phyloP scores from a whole-genome alignment of 2,329 filamentous ascomycete genomes.

The Penicillium psychrosexuale region DNA sequence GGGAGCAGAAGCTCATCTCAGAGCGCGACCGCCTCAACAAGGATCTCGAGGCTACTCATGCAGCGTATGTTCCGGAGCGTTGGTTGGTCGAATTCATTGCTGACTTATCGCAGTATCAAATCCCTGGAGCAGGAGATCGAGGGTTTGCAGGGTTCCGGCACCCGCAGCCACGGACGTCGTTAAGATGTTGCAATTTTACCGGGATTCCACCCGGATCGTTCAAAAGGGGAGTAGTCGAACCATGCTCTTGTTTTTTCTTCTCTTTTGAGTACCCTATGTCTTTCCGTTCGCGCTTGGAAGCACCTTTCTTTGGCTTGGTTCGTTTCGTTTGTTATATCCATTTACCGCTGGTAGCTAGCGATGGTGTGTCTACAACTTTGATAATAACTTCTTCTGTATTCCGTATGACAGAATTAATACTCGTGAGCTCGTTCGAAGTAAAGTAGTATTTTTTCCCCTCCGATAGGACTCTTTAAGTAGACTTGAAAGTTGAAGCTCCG shows the following conservation, averaged over 20 bases:
- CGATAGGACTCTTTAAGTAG: background rate
- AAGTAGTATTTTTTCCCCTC: background rate
- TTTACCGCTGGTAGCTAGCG: conserved; percentile 43
- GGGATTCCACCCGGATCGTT: conserved; percentile 19
- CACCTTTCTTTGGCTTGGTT: conserved; percentile 31
- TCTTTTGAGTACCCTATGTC: conserved; percentile 36
- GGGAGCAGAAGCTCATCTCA: conserved; percentile 99
- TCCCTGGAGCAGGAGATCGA: conserved; percentile 80
- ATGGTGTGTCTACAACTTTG: conserved; percentile 41
- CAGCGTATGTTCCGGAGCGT: conserved; percentile 51
- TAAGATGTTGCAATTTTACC: conserved; percentile 47
- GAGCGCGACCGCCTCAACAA: conserved; percentile 99
- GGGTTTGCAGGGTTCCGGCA: conserved; percentile 82
- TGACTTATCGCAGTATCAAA: conserved; percentile 46
- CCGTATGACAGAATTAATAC: conserved; percentile 40
- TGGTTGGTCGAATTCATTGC: conserved; percentile 6
- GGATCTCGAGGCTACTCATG: conserved; percentile 96
- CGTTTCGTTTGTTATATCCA: conserved; percentile 35
- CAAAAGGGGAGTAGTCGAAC: conserved; percentile 27
- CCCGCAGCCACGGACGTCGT: conserved; percentile 88
- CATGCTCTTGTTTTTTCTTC: conserved; percentile 34
- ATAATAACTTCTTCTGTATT: conserved; percentile 43
- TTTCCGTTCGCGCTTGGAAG: conserved; percentile 31
- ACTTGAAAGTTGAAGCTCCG: conserved; percentile 5
- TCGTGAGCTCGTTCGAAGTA: conserved; percentile 5